A percentile compares a stretch with the other conserved stretches of the same genome.
Evolutionary conservation across 106 monocot genomes (phyloP).

Genomic region (Allium cepa): DNA sequence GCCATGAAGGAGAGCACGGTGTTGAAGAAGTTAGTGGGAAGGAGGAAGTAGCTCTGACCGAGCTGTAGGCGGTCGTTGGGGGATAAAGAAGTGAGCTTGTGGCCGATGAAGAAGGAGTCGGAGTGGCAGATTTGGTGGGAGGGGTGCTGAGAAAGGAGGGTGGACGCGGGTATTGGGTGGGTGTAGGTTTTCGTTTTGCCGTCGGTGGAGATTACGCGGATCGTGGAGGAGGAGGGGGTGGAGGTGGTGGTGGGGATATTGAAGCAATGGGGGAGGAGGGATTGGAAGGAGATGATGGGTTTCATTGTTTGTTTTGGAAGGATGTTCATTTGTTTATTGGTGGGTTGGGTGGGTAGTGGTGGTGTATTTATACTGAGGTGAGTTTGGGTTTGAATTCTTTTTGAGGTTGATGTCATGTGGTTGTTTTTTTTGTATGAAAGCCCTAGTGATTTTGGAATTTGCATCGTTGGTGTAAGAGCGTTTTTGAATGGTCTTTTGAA

Average conservation of each 20-base stretch:
- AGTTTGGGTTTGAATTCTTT: too few relatives aligned
- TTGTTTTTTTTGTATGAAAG: too few relatives aligned
- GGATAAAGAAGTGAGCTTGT: slow-evolving; percentile 48
- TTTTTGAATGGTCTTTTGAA: too few relatives aligned
- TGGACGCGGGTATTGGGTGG: slow-evolving; percentile 33
- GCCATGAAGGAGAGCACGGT: slow-evolving; percentile 77
- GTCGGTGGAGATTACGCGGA: slow-evolving; percentile 40
- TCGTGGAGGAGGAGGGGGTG: background rate
- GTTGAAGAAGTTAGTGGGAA: slow-evolving; percentile 70
- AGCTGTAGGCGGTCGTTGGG: slow-evolving; percentile 40
- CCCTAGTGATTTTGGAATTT: too few relatives aligned
- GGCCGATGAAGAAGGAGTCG: slow-evolving; percentile 66
- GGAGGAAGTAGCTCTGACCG: slow-evolving; percentile 72
- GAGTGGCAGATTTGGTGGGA: slow-evolving; percentile 66
- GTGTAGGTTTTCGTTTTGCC: slow-evolving; percentile 41
- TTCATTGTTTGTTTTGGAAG: background rate
- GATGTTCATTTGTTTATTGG: background rate
- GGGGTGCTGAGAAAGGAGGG: slow-evolving; percentile 47
- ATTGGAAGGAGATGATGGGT: background rate
- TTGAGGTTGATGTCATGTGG: too few relatives aligned
- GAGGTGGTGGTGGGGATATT: background rate
- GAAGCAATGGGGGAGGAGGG: background rate
- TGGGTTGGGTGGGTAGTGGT: background rate
- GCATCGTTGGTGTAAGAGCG: too few relatives aligned
- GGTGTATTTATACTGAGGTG: slow-evolving; percentile 1